Evolutionary conservation across 305 asterid species (phyloP), one percentile per base, ranked within the genome.

Genomic region (Coffea humblotiana): DNA sequence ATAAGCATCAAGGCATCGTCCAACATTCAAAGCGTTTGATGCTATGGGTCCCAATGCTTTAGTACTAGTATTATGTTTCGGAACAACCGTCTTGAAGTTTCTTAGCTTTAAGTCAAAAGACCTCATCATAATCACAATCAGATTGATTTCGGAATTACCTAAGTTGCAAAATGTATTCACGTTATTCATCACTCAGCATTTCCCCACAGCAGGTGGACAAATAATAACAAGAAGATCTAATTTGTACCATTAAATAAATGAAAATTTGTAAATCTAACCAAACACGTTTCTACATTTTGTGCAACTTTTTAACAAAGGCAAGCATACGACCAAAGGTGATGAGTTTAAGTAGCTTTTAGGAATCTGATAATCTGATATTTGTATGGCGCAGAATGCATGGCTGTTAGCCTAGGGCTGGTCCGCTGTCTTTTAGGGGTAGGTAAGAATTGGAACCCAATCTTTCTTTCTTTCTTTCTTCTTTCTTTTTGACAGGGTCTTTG

Each of bases 341-440:
- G 43, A 40, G 43, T 11, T 63, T n/a, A 23, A 63, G 67, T 25
- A n/a, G n/a, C 67, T 65, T 32, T 65, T 65, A 13, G 25, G 61
- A 76, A 76, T 45, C 58, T 23, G 40, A 61, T 13, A 56, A 43
- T 29, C 29, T 32, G 32, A 40, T 5, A 40, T 40, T 45, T 40
- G 25, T 63, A 6, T 75, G 70, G 43, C 3, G 52, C 60, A 75
- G 64, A 61, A 60, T 60, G 37, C 40, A 56, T 32, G 32, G 32
- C 32, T 37, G 54, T 61, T 25, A 61, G 49, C 48, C 14, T 25
- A 40, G 6, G 60, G 29, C 60, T 15, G 63, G 48, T 47, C 48
- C 27, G 32, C 48, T 77, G 65, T 64, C 74, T 48, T 65, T 77
- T 48, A 10, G 12, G 64, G 66, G 29, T 77, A 65, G 74, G 80